Conservation (phyloP, 257 asterid genomes). For the Solanum arcanum region DNA sequence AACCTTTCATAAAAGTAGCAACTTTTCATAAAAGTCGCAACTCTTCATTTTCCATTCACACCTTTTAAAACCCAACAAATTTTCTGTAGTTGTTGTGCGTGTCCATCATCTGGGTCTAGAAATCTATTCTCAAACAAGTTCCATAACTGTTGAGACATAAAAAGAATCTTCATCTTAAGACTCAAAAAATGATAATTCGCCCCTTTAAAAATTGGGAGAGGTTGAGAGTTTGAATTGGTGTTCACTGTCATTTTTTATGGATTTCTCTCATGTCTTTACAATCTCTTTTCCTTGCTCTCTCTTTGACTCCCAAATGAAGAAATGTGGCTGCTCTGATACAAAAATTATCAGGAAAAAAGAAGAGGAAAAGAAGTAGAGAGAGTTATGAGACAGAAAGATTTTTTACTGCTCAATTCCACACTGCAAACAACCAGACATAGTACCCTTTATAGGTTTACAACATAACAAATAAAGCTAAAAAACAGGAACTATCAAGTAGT, state of each 20-base stretch:
- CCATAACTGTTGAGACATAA: background rate
- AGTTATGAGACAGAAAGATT: background rate
- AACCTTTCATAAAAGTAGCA: too few relatives aligned
- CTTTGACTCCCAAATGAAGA: background rate
- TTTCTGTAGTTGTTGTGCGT: background rate
- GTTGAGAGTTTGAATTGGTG: background rate
- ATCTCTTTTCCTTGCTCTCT: background rate
- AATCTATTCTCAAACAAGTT: background rate
- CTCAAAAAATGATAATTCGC: background rate
- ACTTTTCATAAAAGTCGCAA: too few relatives aligned
- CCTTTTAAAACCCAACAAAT: too few relatives aligned
- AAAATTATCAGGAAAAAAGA: too few relatives aligned
- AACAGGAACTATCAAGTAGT: background rate
- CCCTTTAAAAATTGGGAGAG: background rate
- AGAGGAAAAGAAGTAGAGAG: background rate
- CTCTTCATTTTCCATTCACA: too few relatives aligned
- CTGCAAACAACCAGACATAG: background rate
- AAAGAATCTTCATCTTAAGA: background rate
- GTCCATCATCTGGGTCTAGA: background rate
- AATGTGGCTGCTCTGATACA: background rate
- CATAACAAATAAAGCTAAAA: background rate
- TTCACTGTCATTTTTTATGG: background rate
- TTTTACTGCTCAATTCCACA: background rate
- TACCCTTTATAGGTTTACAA: background rate
- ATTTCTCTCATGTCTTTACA: background rate